Conservation (phyloP, 2,329 filamentous ascomycete species). For the Pestalotiopsis sp. region DNA sequence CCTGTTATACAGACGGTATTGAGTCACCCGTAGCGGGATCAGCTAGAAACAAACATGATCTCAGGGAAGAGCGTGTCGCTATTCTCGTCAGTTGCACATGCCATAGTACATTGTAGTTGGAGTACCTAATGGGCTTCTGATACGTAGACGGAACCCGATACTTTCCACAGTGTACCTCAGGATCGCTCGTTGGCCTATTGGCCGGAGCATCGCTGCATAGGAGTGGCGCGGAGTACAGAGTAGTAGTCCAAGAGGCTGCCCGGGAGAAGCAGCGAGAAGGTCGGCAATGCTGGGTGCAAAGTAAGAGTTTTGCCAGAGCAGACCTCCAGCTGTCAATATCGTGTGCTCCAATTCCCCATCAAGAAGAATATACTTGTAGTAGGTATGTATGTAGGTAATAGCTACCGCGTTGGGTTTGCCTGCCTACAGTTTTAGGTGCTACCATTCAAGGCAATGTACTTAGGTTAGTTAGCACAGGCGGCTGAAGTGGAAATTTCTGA, state of each 20-base stretch:
- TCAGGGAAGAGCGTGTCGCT: not conserved
- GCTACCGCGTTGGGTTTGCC: not conserved
- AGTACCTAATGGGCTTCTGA: not conserved
- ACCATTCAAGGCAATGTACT: not conserved
- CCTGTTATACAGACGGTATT: not conserved
- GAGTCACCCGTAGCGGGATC: not conserved
- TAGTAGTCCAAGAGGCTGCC: not conserved
- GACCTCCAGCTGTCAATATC: no score
- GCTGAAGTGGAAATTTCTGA: not conserved
- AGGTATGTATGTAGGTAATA: not conserved
- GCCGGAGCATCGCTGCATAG: not conserved
- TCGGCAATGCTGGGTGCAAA: no score
- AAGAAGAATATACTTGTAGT: not conserved
- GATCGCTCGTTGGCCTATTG: not conserved
- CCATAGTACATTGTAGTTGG: not conserved
- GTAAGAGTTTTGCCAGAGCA: no score
- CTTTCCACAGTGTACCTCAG: not conserved
- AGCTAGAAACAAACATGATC: not conserved
- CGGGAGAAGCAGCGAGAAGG: not conserved
- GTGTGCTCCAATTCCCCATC: not conserved
- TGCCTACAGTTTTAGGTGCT: not conserved
- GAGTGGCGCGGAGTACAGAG: not conserved
- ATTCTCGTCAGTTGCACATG: no score
- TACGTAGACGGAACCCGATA: not conserved
- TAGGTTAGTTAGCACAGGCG: not conserved